Percentiles rank a stretch among this genome's conserved stretches.
Conservation (phyloP, 768 basidiomycete genomes). For the Suillus placidus region DNA sequence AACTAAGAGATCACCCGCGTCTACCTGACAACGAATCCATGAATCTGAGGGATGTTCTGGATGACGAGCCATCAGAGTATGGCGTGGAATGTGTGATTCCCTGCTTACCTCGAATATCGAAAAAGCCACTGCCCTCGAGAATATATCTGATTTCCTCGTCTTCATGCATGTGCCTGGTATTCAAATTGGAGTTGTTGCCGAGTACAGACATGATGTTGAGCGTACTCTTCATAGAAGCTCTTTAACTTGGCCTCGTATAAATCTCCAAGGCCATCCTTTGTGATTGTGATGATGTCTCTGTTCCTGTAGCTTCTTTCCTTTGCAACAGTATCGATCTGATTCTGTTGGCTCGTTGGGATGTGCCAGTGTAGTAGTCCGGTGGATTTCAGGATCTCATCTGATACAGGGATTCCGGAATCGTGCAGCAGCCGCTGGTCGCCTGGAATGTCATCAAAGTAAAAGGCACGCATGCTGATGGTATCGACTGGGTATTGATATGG, state of each 20-base stretch:
- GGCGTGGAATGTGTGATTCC: background rate
- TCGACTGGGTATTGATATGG: too few species aligned
- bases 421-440: conserved; percentile 85
- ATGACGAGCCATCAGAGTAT: background rate
- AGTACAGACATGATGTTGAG: too few species aligned
- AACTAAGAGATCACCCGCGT: conserved; percentile 81
- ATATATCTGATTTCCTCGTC: conserved; percentile 96
- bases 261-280: conserved; percentile 79
- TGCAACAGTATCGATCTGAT: conserved; percentile 63
- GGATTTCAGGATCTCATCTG: conserved; percentile 46
- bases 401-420: conserved; percentile 64
- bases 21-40: conserved; percentile 83
- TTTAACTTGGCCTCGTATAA: conserved; percentile 82
- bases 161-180: conserved; percentile 83
- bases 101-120: conserved; percentile 80
- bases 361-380: conserved; percentile 71
- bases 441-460: conserved; percentile 72
- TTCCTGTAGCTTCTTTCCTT: conserved; percentile 79
- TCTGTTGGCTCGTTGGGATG: conserved; percentile 57
- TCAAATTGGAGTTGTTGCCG: background rate
- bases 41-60: conserved; percentile 64
- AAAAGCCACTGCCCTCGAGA: conserved; percentile 83
- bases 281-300: conserved; percentile 77
- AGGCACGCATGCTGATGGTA: conserved; percentile 59
- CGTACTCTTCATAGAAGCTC: conserved; percentile 82